Percentiles rank a stretch among this genome's conserved stretches.
These are phyloP conservation scores for Scalesia atractyloides DNA, from an alignment of 129 eudicot species.

Conservation along the genomic window DNA sequence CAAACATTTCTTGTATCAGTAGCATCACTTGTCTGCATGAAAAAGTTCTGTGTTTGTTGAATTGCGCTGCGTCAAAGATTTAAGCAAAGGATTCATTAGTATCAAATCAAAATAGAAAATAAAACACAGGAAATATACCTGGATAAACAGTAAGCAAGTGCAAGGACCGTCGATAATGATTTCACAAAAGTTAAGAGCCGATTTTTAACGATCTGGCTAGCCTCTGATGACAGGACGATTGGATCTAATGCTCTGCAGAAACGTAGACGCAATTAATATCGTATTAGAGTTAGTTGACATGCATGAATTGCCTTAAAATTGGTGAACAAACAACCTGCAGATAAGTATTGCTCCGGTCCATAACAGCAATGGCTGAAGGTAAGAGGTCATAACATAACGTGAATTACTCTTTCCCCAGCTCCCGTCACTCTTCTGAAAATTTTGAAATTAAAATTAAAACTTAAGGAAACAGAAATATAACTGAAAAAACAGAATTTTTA, in stretches of 20 bases:
- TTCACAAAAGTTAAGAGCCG: conserved; percentile 80
- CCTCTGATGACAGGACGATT: conserved; percentile 75
- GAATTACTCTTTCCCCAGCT: conserved; percentile 84
- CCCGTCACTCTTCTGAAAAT: conserved; percentile 66
- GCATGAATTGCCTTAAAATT: neutral
- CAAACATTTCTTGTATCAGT: conserved; percentile 81
- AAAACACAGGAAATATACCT: conserved; percentile 45
- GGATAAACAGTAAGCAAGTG: conserved; percentile 87
- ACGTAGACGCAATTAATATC: conserved; percentile 9
- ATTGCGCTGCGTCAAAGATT: conserved; percentile 61
- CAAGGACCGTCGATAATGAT: conserved; percentile 91
- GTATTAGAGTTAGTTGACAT: conserved; percentile 6
- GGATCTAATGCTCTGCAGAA: conserved; percentile 83
- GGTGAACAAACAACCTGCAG: conserved; percentile 74
- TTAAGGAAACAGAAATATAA: conserved; percentile 6
- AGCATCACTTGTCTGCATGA: conserved; percentile 68
- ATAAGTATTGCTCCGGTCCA: conserved; percentile 90
- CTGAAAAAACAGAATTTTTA: neutral
- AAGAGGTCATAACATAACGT: conserved; percentile 73
- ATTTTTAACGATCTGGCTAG: conserved; percentile 78
- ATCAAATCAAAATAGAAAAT: neutral
- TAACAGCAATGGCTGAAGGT: conserved; percentile 81
- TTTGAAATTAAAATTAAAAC: conserved; percentile 10
- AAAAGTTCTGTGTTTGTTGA: conserved; percentile 78
- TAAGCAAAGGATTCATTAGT: conserved; percentile 7